These are phyloP conservation scores for Penicillium sp. DNA, from an alignment of 2,329 filamentous ascomycete genomes.

Conservation along the genomic window DNA sequence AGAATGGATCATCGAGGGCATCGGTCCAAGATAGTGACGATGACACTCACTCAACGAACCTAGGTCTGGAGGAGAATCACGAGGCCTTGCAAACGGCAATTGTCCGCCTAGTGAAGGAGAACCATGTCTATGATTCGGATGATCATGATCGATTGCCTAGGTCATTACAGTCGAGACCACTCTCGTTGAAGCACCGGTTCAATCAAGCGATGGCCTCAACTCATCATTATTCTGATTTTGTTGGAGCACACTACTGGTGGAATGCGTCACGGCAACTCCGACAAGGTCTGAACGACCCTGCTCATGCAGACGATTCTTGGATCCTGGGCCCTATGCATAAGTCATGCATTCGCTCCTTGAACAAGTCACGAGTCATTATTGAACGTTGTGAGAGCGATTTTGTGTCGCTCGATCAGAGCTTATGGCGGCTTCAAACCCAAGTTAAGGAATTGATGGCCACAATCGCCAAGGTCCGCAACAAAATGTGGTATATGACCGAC, in stretches of 20 bases:
- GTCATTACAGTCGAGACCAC: slow-evolving; percentile 3
- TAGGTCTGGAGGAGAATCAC: slow-evolving; percentile 73
- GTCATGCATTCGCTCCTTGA: slow-evolving; percentile 46
- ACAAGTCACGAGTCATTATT: slow-evolving; percentile 33
- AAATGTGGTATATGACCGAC: slow-evolving; percentile 98
- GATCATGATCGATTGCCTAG: slow-evolving; percentile 16
- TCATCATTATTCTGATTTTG: slow-evolving; percentile 75
- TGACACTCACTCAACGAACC: slow-evolving; percentile 31
- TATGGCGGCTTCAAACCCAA: slow-evolving; percentile 71
- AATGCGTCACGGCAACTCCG: slow-evolving; percentile 74
- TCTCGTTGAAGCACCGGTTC: slow-evolving; percentile 38
- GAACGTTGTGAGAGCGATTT: slow-evolving; percentile 49
- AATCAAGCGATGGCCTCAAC: slow-evolving; percentile 74
- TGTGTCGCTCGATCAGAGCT: slow-evolving; percentile 77
- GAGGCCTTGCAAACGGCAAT: slow-evolving; percentile 79
- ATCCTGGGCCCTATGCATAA: slow-evolving; percentile 69
- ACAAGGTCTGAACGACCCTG: slow-evolving; percentile 53
- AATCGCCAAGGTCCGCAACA: slow-evolving; percentile 76
- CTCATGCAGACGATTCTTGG: slow-evolving; percentile 62
- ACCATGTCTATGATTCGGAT: slow-evolving; percentile 67
- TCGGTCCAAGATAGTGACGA: slow-evolving; percentile 57
- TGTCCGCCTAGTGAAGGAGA: slow-evolving; percentile 76
- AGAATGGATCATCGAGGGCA: slow-evolving; percentile 57
- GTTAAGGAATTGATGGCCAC: slow-evolving; percentile 73
- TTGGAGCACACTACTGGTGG: slow-evolving; percentile 82